Evolutionary conservation across 345 rosid species (phyloP).

Genomic region (Gossypium mustelinum): DNA sequence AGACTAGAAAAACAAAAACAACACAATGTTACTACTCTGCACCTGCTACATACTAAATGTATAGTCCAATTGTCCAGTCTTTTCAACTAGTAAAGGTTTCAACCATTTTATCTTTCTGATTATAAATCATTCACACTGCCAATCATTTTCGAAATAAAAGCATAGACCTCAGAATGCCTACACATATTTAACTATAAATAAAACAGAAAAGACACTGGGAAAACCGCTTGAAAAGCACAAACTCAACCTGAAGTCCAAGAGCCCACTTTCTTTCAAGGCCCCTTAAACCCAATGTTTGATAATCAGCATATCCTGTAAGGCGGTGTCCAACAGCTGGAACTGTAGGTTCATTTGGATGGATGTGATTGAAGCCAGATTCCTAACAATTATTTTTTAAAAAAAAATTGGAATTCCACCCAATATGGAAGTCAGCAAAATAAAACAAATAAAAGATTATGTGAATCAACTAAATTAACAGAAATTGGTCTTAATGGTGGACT

Average conservation of each 20-base stretch:
- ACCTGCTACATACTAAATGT: conserved; percentile 12
- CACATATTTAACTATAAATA: not conserved
- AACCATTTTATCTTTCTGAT: conserved; percentile 19
- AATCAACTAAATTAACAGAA: not conserved
- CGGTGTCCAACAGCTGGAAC: conserved; percentile 56
- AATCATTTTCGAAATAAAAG: not conserved
- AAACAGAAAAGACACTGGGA: not conserved
- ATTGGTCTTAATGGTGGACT: not conserved
- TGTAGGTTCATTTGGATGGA: conserved; percentile 56
- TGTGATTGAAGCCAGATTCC: conserved; percentile 66
- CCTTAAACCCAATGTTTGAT: conserved; percentile 60
- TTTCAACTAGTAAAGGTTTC: not conserved
- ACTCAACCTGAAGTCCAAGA: conserved; percentile 85
- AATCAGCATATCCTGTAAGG: conserved; percentile 65
- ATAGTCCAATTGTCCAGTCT: not conserved
- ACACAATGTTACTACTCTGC: not conserved
- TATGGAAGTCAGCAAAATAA: not conserved
- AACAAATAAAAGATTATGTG: not conserved
- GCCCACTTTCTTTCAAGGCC: conserved; percentile 84
- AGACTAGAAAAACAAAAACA: conserved; percentile 47
- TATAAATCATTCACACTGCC: not conserved
- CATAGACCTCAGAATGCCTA: not conserved
- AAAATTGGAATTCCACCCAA: not conserved
- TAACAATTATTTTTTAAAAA: conserved; percentile 20
- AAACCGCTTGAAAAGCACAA: not conserved